phyloP scores from a whole-genome alignment of 345 rosid genomes.

The Aquilaria malaccensis region DNA sequence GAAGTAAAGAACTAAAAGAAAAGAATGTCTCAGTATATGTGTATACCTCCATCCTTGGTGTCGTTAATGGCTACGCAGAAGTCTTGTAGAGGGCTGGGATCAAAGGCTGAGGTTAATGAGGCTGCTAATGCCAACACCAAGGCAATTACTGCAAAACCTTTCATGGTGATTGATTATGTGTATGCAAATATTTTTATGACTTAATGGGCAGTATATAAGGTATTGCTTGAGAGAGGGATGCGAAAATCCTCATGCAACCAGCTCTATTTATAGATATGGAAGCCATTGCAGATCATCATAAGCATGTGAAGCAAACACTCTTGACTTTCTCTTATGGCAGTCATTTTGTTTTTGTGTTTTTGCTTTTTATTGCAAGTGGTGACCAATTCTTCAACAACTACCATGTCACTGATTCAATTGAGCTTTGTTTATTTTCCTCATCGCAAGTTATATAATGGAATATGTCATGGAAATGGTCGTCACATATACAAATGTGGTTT shows the following conservation, averaged over 20 bases:
- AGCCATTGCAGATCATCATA: too few relatives aligned
- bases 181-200: background rate
- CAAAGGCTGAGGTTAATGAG: conserved; percentile 12
- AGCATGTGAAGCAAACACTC: too few relatives aligned
- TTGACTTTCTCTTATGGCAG: too few relatives aligned
- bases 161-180: background rate
- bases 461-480: too few relatives aligned
- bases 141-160: conserved; percentile 4
- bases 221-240: background rate
- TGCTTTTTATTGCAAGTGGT: too few relatives aligned
- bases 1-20: background rate
- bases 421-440: too few relatives aligned
- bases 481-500: too few relatives aligned
- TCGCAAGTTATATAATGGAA: too few relatives aligned
- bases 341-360: too few relatives aligned
- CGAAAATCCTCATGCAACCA: background rate
- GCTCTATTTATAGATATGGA: conserved; percentile 4
- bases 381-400: too few relatives aligned
- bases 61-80: conserved; percentile 21
- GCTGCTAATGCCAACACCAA: conserved; percentile 11
- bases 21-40: background rate
- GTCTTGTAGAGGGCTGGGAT: conserved; percentile 28
- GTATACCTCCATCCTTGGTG: conserved; percentile 4
- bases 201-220: too few relatives aligned
- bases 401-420: too few relatives aligned